A percentile compares a stretch with the other conserved stretches of the same genome.
These are phyloP conservation scores for Aspergillus indologenus DNA, from an alignment of 495 filamentous ascomycete genomes.

Conservation along the genomic window DNA sequence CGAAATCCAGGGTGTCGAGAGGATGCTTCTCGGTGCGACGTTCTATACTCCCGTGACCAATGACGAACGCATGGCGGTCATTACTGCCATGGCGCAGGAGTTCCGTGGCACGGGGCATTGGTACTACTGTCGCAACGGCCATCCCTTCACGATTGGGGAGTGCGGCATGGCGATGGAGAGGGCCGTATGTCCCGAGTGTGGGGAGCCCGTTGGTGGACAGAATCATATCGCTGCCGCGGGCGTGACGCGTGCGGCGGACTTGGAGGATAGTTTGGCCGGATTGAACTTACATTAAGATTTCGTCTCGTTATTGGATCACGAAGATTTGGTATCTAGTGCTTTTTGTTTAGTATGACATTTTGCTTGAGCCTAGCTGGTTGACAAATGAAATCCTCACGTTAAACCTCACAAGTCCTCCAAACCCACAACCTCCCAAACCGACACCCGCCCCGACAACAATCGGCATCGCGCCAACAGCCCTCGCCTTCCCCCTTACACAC, in stretches of 20 bases:
- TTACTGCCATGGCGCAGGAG: constrained; percentile 48
- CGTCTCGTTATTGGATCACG: too few species aligned
- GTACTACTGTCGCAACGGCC: constrained; percentile 65
- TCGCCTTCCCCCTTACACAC: background rate
- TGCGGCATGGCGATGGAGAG: constrained; percentile 68
- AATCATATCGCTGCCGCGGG: constrained; percentile 51
- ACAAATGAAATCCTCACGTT: too few species aligned
- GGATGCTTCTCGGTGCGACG: constrained; percentile 31
- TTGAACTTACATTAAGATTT: too few species aligned
- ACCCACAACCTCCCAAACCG: background rate
- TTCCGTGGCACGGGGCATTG: constrained; percentile 60
- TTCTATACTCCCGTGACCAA: constrained; percentile 47
- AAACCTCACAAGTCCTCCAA: background rate
- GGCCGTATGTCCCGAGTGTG: constrained; percentile 65
- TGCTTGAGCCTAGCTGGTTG: too few species aligned
- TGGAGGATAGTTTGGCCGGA: constrained; percentile 37
- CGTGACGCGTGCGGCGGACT: constrained; percentile 47
- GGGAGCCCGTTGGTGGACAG: constrained; percentile 55
- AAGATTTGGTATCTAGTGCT: too few species aligned
- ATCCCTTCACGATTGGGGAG: constrained; percentile 71
- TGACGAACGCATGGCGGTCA: constrained; percentile 44
- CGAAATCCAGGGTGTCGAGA: constrained; percentile 29
- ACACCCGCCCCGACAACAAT: background rate
- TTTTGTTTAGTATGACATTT: too few species aligned
- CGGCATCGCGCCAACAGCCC: background rate